Percentiles rank a stretch among this genome's conserved stretches.
These are phyloP conservation scores for Blastomyces parvus DNA, from an alignment of 2,329 filamentous ascomycete genomes.

Conservation along the genomic window DNA sequence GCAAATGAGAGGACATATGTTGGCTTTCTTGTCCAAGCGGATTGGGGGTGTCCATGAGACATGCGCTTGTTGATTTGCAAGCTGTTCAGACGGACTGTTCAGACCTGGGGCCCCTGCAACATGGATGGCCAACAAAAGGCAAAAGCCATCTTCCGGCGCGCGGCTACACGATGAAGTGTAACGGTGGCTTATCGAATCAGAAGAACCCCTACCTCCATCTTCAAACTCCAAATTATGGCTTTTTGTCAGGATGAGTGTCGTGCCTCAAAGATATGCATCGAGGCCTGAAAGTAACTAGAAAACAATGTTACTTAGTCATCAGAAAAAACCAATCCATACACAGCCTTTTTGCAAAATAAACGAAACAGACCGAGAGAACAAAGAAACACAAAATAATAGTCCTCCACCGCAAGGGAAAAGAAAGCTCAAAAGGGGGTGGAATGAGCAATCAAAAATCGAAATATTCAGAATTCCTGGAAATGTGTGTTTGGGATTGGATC, in stretches of 20 bases:
- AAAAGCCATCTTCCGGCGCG: background rate
- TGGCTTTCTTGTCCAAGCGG: background rate
- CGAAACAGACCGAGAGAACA: background rate
- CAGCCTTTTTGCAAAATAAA: background rate
- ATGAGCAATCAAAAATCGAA: background rate
- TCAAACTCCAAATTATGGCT: background rate
- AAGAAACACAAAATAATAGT: background rate
- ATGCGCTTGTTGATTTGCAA: background rate
- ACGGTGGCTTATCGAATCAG: background rate
- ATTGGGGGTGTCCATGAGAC: background rate
- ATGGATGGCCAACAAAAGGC: background rate
- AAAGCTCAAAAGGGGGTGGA: background rate
- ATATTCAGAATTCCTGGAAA: slow-evolving; percentile 1
- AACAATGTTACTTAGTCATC: background rate
- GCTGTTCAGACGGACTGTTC: background rate
- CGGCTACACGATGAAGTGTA: background rate
- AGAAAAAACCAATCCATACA: background rate
- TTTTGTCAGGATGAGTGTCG: background rate
- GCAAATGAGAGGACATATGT: background rate
- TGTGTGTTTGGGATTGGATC: background rate
- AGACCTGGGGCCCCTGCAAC: background rate
- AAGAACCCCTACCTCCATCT: background rate
- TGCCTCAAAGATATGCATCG: background rate
- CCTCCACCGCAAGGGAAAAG: background rate
- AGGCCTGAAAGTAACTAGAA: background rate